phyloP scores from a whole-genome alignment of 345 rosid species.

The Theobroma cacao region DNA sequence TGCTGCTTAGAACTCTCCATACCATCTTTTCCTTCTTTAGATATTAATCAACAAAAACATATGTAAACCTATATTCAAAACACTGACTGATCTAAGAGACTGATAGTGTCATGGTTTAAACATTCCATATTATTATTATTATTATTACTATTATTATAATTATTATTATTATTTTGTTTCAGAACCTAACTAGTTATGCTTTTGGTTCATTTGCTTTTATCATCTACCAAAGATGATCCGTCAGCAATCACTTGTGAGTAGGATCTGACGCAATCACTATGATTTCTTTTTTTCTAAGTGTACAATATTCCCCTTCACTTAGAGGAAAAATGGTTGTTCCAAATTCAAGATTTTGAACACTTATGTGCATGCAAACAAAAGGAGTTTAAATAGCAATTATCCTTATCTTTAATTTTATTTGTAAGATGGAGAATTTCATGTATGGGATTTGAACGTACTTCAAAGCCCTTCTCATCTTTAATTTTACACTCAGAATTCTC shows the following conservation, averaged over 20 bases:
- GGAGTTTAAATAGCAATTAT: too few relatives aligned
- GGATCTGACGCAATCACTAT: slow-evolving; percentile 38
- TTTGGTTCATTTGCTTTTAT: neutral
- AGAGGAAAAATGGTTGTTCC: neutral
- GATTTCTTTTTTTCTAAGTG: neutral
- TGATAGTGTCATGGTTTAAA: neutral
- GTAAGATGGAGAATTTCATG: neutral
- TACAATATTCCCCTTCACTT: slow-evolving; percentile 1
- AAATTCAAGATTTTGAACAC: neutral
- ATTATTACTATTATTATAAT: neutral
- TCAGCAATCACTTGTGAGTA: slow-evolving; percentile 42
- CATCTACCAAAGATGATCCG: slow-evolving; percentile 1
- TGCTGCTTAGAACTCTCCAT: slow-evolving; percentile 13
- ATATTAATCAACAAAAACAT: neutral
- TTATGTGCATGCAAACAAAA: neutral
- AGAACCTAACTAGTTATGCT: neutral
- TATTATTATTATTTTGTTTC: neutral
- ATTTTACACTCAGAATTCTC: neutral
- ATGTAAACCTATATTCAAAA: neutral
- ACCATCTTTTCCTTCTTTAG: slow-evolving; percentile 4
- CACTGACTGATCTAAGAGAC: neutral
- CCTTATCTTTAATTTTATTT: too few relatives aligned
- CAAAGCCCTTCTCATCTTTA: neutral
- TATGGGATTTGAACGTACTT: neutral
- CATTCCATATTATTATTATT: neutral